Base-by-base conservation (phyloP, 2,329 filamentous ascomycete species). In the Fusarium phyllophilum region DNA sequence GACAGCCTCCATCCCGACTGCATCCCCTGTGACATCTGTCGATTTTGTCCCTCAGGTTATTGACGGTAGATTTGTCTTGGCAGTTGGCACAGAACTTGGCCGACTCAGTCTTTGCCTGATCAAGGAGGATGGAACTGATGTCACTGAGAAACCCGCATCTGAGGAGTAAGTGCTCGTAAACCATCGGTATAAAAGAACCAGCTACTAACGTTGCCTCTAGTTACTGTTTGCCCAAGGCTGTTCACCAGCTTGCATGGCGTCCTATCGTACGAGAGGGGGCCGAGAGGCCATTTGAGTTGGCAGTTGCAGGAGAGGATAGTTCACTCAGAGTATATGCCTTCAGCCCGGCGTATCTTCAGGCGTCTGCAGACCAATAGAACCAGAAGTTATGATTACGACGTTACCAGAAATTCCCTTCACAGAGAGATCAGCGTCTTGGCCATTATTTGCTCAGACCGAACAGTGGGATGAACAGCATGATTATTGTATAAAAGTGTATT, bases 241-340 rank as follows among this genome's bases (percentile, higher is more conserved):
- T 94, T 29, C 87, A 90, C 31, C 91, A 93, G 79, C 83, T 95
- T 41, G 86, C 91, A 13, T 95, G 93, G 93, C 87, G 90, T 70
- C 92, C 92, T 10, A 71, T 75, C 4, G 51, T 57, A 7, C 68
- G 68, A n/a, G 71, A 79, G 34, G 78, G 81, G 18, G 70, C 80
- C 24, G 79, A 77, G 46, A 67, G 71, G 26, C 56, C 68, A 42
- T 77, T 77, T 44, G 84, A 87, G 72, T 78, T 90, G 33, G 88
- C 87, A 9, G 81, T 90, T 66, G 89, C 89, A 29, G 87, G 90
- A 57, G 90, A 91, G 75, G 90, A 92, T 79, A 85, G 86, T 71
- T 90, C 90, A 46, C 79, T 92, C 55, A 85, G 90, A 74, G 81
- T 92, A 67, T 90, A 90, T 79, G 83, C 84, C 10, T 82, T 88